Evolutionary conservation across 116 monocot species (phyloP).

Genomic region (Zostera marina): DNA sequence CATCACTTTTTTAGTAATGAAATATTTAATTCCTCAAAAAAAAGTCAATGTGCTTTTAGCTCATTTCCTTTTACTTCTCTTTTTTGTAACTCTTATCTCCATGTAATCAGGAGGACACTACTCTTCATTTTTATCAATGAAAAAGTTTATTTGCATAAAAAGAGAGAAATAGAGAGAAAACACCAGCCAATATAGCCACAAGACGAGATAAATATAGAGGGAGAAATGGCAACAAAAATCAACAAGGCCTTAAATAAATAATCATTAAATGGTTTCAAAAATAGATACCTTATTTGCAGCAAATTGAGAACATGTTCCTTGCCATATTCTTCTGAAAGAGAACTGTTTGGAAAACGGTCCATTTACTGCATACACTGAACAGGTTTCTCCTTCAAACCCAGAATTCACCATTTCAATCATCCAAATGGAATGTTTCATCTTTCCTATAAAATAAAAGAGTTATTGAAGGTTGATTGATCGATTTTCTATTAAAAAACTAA

Average conservation of each 20-base stretch:
- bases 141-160: no score
- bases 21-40: no score
- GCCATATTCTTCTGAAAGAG: conserved; percentile 77
- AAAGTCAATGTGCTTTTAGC: no score
- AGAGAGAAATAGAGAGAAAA: no score
- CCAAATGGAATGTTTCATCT: conserved; percentile 84
- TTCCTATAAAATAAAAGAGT: conserved; percentile 30
- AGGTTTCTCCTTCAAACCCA: conserved; percentile 12
- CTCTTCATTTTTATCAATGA: no score
- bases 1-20: no score
- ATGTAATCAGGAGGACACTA: no score
- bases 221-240: no score
- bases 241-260: not conserved
- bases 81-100: no score
- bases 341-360: conserved; percentile 23
- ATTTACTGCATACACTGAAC: conserved; percentile 4
- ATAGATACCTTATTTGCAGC: conserved; percentile 66
- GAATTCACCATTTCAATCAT: conserved; percentile 20
- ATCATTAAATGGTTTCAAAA: not conserved
- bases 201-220: no score
- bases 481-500: not conserved
- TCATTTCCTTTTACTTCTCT: no score
- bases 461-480: not conserved
- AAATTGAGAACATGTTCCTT: conserved; percentile 74
- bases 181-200: no score